Conservation (phyloP, 2,329 filamentous ascomycete genomes). For the Alternaria angustiovoidea region DNA sequence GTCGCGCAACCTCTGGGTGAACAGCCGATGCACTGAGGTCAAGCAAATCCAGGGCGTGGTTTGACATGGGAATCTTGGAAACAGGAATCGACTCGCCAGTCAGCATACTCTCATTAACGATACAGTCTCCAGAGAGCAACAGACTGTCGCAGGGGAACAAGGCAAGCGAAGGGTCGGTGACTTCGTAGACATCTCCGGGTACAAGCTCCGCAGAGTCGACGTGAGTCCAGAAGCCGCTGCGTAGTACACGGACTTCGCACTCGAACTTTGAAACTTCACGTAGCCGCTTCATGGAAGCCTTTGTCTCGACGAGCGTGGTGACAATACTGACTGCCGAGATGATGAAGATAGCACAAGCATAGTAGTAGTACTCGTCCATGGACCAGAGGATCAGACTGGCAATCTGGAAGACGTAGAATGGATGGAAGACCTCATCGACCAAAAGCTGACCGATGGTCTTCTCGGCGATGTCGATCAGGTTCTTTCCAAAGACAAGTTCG, state of each 20-base stretch:
- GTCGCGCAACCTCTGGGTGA: slow-evolving; percentile 80
- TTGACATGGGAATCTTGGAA: slow-evolving; percentile 84
- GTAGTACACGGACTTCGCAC: slow-evolving; percentile 90
- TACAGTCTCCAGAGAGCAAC: slow-evolving; percentile 90
- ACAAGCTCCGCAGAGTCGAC: slow-evolving; percentile 87
- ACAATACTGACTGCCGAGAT: slow-evolving; percentile 94
- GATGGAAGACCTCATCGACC: slow-evolving; percentile 94
- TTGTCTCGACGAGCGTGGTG: slow-evolving; percentile 88
- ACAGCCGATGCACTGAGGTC: slow-evolving; percentile 83
- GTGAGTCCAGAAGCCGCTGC: slow-evolving; percentile 95
- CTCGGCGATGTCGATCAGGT: slow-evolving; percentile 91
- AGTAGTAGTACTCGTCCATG: slow-evolving; percentile 96
- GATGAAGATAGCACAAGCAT: slow-evolving; percentile 90
- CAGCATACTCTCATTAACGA: slow-evolving; percentile 99
- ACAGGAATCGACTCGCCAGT: slow-evolving; percentile 97
- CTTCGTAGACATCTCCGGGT: slow-evolving; percentile 94
- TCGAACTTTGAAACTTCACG: slow-evolving; percentile 94
- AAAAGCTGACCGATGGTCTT: slow-evolving; percentile 85
- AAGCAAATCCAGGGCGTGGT: slow-evolving; percentile 78
- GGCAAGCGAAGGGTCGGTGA: slow-evolving; percentile 88
- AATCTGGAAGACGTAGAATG: slow-evolving; percentile 98
- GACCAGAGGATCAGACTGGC: slow-evolving; percentile 95
- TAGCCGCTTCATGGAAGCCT: slow-evolving; percentile 87
- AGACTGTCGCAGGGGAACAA: slow-evolving; percentile 94
- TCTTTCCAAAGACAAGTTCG: slow-evolving; percentile 86